phyloP scores from a whole-genome alignment of 306 rosid genomes.

The Cicer judaicum region DNA sequence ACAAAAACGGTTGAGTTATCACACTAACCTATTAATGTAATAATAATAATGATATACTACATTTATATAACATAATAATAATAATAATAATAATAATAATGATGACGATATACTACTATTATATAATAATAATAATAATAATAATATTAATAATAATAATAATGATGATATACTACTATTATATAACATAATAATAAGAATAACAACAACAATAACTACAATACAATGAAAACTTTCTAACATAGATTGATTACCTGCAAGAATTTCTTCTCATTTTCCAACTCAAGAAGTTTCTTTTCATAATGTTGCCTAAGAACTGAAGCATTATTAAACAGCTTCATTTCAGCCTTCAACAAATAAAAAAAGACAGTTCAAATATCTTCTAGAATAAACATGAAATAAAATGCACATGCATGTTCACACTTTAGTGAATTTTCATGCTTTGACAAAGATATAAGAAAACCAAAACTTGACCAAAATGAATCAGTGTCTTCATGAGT shows the following conservation, averaged over 20 bases:
- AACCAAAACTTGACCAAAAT: slow-evolving; percentile 9
- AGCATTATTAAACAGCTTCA: slow-evolving; percentile 68
- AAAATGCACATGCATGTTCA: not conserved
- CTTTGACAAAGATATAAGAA: slow-evolving; percentile 1
- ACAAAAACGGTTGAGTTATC: slow-evolving; percentile 22
- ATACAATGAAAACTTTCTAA: slow-evolving; percentile 1
- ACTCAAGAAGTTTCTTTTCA: slow-evolving; percentile 89
- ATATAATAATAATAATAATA: too few relatives aligned
- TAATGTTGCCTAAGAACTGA: slow-evolving; percentile 83
- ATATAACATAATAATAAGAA: too few relatives aligned
- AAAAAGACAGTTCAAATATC: slow-evolving; percentile 20
- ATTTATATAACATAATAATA: too few relatives aligned
- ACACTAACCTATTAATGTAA: slow-evolving; percentile 4
- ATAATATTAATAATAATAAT: not conserved
- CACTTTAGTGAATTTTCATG: not conserved
- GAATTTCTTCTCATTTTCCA: slow-evolving; percentile 84
- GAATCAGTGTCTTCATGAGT: slow-evolving; percentile 1
- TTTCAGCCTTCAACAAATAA: slow-evolving; percentile 75
- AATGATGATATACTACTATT: too few relatives aligned
- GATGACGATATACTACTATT: not conserved
- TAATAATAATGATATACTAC: not conserved
- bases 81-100: not conserved
- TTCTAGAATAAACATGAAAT: slow-evolving; percentile 1
- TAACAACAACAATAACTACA: not conserved
- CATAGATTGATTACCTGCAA: slow-evolving; percentile 67